Evolutionary conservation across 1,284 basidiomycete species (phyloP), one percentile per base, ranked within the genome.

Genomic region (Trichosporon sp.): DNA sequence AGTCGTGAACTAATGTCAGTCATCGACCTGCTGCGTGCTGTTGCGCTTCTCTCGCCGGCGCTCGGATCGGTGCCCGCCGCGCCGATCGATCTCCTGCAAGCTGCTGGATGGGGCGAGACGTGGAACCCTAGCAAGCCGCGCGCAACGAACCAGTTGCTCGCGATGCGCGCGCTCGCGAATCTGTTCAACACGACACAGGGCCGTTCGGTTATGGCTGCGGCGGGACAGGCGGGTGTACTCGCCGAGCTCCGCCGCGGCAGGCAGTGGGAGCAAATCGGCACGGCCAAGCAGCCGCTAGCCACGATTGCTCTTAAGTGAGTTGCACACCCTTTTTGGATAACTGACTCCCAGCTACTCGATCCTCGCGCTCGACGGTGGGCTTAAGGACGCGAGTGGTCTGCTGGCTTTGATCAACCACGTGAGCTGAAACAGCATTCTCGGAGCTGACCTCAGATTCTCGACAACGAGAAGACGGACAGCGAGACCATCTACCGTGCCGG

Each of bases 81-180:
- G 12, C 78, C 88, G 12, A 84, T 87, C 8, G 85, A 88, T 5
- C 82, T 95, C 14, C 88, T 94, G 78, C 86, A 85, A 68, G 91
- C 90, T 2, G 89, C 90, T 0, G 89, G 91, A 59, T 95, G 92
- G 91, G 82, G 76, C 79, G 66, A 80, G 79, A 74, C 81, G 19
- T 88, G 88, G 66, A 88, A 88, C 85, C 80, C 85, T 11, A 81
- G 84, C 4, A 96, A 95, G 83, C 81, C 88, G 1, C 86, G 90
- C 66, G 93, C 96, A 78, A 96, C 91, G 10, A 98, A 97, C 79
- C 87, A 91, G 8, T 86, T 97, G 75, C 87, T 99, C n/a, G 87
- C 92, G 0, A 84, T 97, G 68, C 88, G 96, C 21, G 90, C 90
- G 0, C 78, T 98, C 21, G 90, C 92, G 21, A 99, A 99, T 80